These are phyloP conservation scores for Cystobasidiaceae sp. DNA, from an alignment of 1,284 basidiomycete genomes.

Conservation along the genomic window DNA sequence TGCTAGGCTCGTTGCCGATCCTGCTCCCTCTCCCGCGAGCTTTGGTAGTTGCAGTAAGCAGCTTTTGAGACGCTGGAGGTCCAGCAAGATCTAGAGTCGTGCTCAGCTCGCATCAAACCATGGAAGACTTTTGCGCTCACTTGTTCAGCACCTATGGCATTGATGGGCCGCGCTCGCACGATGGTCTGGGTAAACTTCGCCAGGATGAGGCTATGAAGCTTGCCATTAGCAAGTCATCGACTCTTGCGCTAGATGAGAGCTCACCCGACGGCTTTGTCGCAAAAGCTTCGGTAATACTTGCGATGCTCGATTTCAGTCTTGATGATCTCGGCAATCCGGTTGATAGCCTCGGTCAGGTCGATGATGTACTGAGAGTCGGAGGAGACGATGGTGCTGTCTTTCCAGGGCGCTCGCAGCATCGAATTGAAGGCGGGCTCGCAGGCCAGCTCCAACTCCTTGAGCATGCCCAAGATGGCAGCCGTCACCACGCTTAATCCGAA, in stretches of 20 bases:
- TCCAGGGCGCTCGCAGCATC: conserved; percentile 73
- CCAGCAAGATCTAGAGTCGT: conserved; percentile 69
- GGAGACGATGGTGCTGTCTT: conserved; percentile 69
- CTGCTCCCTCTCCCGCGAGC: conserved; percentile 37
- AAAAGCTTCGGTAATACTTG: conserved; percentile 82
- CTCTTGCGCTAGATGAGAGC: conserved; percentile 4
- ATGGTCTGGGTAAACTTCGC: conserved; percentile 79
- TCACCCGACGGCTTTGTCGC: conserved; percentile 84
- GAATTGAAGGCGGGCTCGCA: conserved; percentile 69
- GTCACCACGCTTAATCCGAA: conserved; percentile 63
- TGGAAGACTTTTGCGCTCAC: conserved; percentile 48
- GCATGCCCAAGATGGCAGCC: conserved; percentile 65
- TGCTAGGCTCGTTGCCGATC: conserved; percentile 31
- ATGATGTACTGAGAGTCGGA: conserved; percentile 73
- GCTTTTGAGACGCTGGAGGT: conserved; percentile 79
- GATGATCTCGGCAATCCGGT: conserved; percentile 61
- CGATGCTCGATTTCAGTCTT: conserved; percentile 79
- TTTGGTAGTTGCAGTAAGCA: conserved; percentile 72
- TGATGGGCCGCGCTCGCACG: conserved; percentile 78
- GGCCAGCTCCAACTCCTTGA: conserved; percentile 73
- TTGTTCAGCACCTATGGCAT: conserved; percentile 88
- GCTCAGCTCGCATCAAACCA: not conserved
- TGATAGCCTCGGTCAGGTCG: conserved; percentile 63
- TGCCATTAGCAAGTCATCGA: not conserved
- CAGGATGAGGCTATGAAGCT: conserved; percentile 60